Conservation (phyloP, 306 rosid genomes). For the Amphicarpaea edgeworthii region DNA sequence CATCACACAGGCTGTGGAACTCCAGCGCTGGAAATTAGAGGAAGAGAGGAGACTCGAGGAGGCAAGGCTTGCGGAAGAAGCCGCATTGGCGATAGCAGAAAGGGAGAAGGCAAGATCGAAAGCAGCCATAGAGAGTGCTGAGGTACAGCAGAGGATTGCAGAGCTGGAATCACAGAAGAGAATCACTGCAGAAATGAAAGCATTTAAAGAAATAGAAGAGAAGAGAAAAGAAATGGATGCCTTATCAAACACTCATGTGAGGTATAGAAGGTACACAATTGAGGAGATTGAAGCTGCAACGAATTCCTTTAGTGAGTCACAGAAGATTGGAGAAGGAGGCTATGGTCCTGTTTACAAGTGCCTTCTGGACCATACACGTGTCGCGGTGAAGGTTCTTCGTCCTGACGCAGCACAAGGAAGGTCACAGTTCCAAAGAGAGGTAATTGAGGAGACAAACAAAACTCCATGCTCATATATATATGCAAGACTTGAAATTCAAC, state of each 20-base stretch:
- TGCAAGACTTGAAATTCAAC: neutral
- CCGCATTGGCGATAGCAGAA: conserved; percentile 78
- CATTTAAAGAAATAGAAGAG: conserved; percentile 73
- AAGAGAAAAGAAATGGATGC: conserved; percentile 70
- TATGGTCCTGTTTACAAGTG: conserved; percentile 93
- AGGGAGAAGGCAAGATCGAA: conserved; percentile 85
- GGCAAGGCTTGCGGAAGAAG: conserved; percentile 81
- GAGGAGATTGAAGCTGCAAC: conserved; percentile 95
- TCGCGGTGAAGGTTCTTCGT: conserved; percentile 94
- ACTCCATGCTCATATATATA: neutral
- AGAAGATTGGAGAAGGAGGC: conserved; percentile 97
- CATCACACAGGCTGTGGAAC: conserved; percentile 83
- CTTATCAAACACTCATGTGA: conserved; percentile 50
- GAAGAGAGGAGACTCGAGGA: conserved; percentile 84
- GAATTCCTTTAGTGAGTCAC: conserved; percentile 60
- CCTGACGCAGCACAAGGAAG: conserved; percentile 98
- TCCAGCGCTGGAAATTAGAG: conserved; percentile 90
- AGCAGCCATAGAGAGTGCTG: conserved; percentile 93
- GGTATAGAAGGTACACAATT: conserved; percentile 82
- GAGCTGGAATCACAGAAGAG: conserved; percentile 89
- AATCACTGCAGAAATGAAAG: conserved; percentile 80
- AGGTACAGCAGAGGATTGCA: conserved; percentile 82
- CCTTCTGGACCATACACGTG: conserved; percentile 84
- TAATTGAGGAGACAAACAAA: conserved; percentile 37
- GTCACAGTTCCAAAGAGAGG: conserved; percentile 92